Evolutionary conservation across 495 filamentous ascomycete genomes (phyloP).

Genomic region (Friedmanniomyces simplex): DNA sequence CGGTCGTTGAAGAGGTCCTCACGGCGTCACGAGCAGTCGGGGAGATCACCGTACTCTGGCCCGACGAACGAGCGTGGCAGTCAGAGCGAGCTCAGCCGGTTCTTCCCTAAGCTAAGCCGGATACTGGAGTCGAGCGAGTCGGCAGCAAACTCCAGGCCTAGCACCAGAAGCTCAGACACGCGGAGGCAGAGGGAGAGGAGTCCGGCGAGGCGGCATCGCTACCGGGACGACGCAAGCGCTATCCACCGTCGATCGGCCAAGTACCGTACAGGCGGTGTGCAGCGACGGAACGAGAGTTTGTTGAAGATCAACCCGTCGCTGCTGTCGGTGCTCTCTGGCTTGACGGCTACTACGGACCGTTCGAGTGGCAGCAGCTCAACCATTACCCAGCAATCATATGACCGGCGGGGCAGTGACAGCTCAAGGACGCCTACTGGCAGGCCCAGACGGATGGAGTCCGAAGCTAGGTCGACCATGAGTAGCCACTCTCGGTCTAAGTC

Average conservation of each 20-base stretch:
- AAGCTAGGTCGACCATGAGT: background rate
- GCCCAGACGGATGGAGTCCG: background rate
- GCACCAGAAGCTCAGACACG: constrained; percentile 20
- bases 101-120: constrained; percentile 27
- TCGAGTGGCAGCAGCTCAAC: constrained; percentile 34
- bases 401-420: constrained; percentile 14
- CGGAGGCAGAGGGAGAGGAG: constrained; percentile 1
- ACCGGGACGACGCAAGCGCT: constrained; percentile 3
- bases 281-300: constrained; percentile 20
- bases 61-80: background rate
- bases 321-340: constrained; percentile 28
- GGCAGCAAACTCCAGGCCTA: constrained; percentile 8
- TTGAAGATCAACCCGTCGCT: constrained; percentile 26
- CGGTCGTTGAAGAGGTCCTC: background rate
- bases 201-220: background rate
- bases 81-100: constrained; percentile 8
- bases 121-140: constrained; percentile 28
- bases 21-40: background rate
- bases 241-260: constrained; percentile 14
- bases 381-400: constrained; percentile 30
- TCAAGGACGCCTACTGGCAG: background rate
- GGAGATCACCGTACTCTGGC: background rate
- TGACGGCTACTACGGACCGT: constrained; percentile 25
- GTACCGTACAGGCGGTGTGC: constrained; percentile 15
- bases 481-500: background rate